Percentiles rank a stretch among this genome's conserved stretches.
phyloP scores from a whole-genome alignment of 2,329 filamentous ascomycete species.

The Fusarium sp. region DNA sequence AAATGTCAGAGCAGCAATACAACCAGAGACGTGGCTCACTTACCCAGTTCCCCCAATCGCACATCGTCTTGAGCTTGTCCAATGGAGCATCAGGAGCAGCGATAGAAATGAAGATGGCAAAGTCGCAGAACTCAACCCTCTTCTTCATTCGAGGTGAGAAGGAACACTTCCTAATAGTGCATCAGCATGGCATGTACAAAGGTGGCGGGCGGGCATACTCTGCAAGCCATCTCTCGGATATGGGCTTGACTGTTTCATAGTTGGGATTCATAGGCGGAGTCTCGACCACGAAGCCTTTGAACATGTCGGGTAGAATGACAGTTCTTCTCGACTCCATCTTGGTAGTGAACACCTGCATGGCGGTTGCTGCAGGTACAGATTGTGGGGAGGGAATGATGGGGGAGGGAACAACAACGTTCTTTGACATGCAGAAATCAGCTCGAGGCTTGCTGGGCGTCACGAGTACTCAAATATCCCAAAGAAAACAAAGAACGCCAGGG shows the following conservation, averaged over 20 bases:
- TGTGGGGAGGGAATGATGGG: not conserved
- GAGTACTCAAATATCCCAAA: not conserved
- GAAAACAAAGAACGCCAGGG: not conserved
- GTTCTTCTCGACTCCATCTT: not conserved
- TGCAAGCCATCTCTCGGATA: constrained; percentile 15
- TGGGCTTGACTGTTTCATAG: constrained; percentile 6
- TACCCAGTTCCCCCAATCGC: constrained; percentile 23
- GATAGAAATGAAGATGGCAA: constrained; percentile 14
- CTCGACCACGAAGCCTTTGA: constrained; percentile 5
- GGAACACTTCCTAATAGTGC: not conserved
- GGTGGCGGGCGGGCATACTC: not conserved
- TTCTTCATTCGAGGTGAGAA: constrained; percentile 11
- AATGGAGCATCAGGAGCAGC: constrained; percentile 7
- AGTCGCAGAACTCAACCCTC: constrained; percentile 18
- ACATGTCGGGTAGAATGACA: constrained; percentile 1
- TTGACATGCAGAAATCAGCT: not conserved
- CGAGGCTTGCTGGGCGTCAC: not conserved
- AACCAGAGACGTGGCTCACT: not conserved
- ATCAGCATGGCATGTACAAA: not conserved
- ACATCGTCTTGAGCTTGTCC: constrained; percentile 18
- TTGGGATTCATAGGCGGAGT: not conserved
- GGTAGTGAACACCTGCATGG: not conserved
- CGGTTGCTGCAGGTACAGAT: not conserved
- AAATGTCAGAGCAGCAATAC: not conserved
- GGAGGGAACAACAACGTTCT: not conserved